Base-by-base conservation (phyloP, 306 rosid genomes). In the Rosa lucieae region DNA sequence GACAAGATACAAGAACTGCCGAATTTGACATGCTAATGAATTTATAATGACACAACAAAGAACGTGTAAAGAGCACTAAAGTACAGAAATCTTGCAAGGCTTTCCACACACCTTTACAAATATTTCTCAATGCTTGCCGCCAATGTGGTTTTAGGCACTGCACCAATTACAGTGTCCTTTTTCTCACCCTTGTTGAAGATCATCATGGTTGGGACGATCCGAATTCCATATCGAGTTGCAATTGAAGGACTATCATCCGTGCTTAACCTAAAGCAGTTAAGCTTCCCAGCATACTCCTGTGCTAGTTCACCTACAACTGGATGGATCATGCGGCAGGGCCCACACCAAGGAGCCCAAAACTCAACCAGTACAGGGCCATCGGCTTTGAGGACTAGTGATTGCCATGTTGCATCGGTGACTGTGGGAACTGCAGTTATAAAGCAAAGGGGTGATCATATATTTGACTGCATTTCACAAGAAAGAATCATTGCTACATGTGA, bases 261-360 rank as follows among this genome's bases (percentile, higher is more conserved):
- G 55, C 90, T 86, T 13, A 94, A 83, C 78, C 90, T 92, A 91
- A 84, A 94, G 86, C 92, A 90, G 84, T 92, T 94, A 10, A 90
- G 88, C 88, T 86, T 94, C 67, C 90, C 98, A 4, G 72, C 77
- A 40, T 89, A 91, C 67, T 92, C 80, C 85, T 81, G 83, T 21
- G 97, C 89, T 73, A 92, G 83, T 32, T 87, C 94, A 44, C 87
- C 94, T 20, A 94, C 82, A 67, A 92, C 78, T 0, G 98, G 97
- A 80, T 90, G 97, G 77, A 92, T 92, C 97, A 92, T 91, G 1
- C 97, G 97, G 86, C 98, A 94, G 4, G 98, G 97, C 26, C 98
- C 98, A 8, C 98, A 94, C 98, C 97, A 94, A 3, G 98, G 97
- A 32, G 98, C 98, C 98, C 98, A 94, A 84, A 94, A 94, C 84